Evolutionary conservation across 495 filamentous ascomycete species (phyloP).

Genomic region (Tuber indicum): DNA sequence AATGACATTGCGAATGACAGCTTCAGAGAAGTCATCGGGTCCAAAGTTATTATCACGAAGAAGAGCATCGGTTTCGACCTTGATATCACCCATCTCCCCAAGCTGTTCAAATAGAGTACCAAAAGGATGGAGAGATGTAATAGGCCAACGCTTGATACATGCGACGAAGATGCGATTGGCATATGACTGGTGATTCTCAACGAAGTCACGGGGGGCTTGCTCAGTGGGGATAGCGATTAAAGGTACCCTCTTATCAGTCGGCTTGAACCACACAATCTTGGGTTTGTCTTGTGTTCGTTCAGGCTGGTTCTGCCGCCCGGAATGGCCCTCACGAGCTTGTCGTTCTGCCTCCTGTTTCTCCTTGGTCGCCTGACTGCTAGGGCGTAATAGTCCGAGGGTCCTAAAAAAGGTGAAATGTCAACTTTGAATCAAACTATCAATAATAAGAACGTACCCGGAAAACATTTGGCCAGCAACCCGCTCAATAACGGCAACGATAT

Average conservation of each 20-base stretch:
- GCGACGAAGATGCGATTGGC: conserved; percentile 96
- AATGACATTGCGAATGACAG: conserved; percentile 84
- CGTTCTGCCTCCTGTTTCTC: conserved; percentile 99
- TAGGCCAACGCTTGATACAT: conserved; percentile 98
- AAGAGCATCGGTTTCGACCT: conserved; percentile 93
- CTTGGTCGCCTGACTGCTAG: conserved; percentile 97
- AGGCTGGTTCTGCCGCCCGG: conserved; percentile 63
- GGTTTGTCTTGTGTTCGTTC: conserved; percentile 90
- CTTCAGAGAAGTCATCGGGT: conserved; percentile 94
- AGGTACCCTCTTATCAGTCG: conserved; percentile 96
- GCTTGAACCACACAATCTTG: conserved; percentile 99
- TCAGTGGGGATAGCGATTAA: conserved; percentile 97
- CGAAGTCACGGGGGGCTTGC: conserved; percentile 94
- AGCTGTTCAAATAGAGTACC: conserved; percentile 96
- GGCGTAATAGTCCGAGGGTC: conserved; percentile 83
- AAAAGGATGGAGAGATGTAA: conserved; percentile 97
- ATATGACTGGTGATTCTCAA: conserved; percentile 97
- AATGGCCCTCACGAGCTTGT: conserved; percentile 75
- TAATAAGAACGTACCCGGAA: conserved; percentile 57
- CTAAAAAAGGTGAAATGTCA: conserved; percentile 39
- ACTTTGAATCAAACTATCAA: conserved; percentile 1
- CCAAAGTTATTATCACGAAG: conserved; percentile 98
- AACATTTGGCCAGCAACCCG: conserved; percentile 98
- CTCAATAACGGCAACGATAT: conserved; percentile 95
- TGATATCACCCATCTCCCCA: conserved; percentile 93